These are phyloP conservation scores for Arthrobotrys entomopaga DNA, from an alignment of 2,329 filamentous ascomycete species.

Conservation along the genomic window DNA sequence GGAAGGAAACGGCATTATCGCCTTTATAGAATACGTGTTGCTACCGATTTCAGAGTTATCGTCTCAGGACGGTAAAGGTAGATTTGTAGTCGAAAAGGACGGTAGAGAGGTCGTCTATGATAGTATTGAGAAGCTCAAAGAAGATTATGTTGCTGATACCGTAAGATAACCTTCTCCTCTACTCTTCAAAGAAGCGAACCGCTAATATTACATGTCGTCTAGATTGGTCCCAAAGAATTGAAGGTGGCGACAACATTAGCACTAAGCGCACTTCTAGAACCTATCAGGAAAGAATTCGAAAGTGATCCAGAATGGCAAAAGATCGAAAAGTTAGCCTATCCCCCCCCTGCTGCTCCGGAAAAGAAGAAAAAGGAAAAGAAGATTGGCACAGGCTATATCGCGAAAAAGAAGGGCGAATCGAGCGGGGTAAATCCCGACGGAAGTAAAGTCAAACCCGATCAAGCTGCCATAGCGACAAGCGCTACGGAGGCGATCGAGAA, in stretches of 20 bases:
- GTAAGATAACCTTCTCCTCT: conserved; percentile 65
- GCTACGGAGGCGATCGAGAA: conserved; percentile 31
- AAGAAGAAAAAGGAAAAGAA: conserved; percentile 79
- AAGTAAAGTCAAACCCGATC: neutral
- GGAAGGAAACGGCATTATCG: conserved; percentile 86
- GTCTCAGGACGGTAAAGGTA: conserved; percentile 63
- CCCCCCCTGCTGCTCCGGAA: conserved; percentile 70
- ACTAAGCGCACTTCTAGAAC: conserved; percentile 77
- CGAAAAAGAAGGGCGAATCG: conserved; percentile 55
- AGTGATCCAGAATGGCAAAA: conserved; percentile 81
- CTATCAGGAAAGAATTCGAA: conserved; percentile 79
- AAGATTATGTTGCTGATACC: conserved; percentile 82
- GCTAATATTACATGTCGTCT: conserved; percentile 17
- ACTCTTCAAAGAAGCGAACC: neutral
- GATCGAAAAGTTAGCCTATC: conserved; percentile 82
- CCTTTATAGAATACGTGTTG: conserved; percentile 86
- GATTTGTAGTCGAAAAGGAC: conserved; percentile 57
- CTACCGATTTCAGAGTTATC: conserved; percentile 78
- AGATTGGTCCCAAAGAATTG: conserved; percentile 84
- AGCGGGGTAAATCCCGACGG: conserved; percentile 29
- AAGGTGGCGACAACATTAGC: conserved; percentile 84
- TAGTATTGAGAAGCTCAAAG: conserved; percentile 77
- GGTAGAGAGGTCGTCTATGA: conserved; percentile 68
- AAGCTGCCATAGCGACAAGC: neutral
- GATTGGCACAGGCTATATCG: conserved; percentile 61